Base-by-base conservation (phyloP, 2,329 filamentous ascomycete species). In the Ascochyta clinopodiicola region DNA sequence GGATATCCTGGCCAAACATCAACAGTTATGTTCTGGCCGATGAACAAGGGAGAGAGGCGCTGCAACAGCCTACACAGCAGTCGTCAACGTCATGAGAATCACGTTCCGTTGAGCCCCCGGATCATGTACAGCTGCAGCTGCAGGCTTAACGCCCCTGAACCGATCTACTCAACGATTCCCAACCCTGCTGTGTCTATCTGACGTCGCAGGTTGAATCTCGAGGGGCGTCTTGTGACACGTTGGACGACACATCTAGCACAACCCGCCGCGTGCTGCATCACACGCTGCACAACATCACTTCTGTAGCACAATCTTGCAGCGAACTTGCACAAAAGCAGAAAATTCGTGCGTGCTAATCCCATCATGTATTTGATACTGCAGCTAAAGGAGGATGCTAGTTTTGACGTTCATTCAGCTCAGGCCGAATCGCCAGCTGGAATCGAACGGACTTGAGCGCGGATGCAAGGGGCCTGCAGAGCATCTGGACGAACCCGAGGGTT, bases 191-290 rank as follows among this genome's bases (percentile, higher is more conserved):
- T 59, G 61, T 59, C 40, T 58, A 37, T 13, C 19, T 17, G 36
- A 21, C 35, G 57, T 64, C 47, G 59, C 64, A 62, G 51, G 50
- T 39, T n/a, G 43, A 47, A 48, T 54, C 56, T 60, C 59, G 65
- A 68, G 56, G 58, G 67, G 64, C 66, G 62, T 63, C 61, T 44
- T 42, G 71, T 73, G 51, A 31, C 44, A 72, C 66, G 44, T 62
- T 61, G 56, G 57, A 62, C 54, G 57, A 66, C 60, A 62, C 40
- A 51, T 60, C 37, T 60, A 61, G 61, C 44, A 59, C 55, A 57
- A 56, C 57, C 62, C 62, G 55, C 22, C 61, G 60, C 60, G 44
- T 66, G 50, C 50, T 62, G 61, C 58, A 62, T 59, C 48, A 51
- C 47, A 44, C 48, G 53, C 47, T 56, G 49, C 44, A 62, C 55